A percentile compares a stretch with the other conserved stretches of the same genome.
Evolutionary conservation across 257 asterid genomes (phyloP).

Genomic region (Gardenia jasminoides): DNA sequence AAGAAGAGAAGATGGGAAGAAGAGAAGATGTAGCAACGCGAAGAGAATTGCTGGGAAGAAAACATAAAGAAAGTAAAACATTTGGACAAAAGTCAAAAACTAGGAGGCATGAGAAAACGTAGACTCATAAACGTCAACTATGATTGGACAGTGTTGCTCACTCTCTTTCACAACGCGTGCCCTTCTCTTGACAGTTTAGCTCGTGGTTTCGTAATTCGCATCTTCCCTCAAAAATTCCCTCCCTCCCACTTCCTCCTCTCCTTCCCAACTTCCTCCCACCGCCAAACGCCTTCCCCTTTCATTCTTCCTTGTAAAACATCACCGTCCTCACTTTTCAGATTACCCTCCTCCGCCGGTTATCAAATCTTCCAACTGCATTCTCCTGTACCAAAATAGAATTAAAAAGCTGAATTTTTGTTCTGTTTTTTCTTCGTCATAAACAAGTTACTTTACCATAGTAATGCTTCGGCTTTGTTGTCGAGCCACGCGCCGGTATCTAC

Average conservation of each 20-base stretch:
- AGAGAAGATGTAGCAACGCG: too few species aligned
- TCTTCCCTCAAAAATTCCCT: constrained; percentile 29
- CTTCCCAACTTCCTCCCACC: background rate
- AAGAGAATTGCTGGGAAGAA: too few species aligned
- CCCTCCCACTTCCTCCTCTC: background rate
- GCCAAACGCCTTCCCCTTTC: constrained; percentile 1
- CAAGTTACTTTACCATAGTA: background rate
- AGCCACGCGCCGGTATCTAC: constrained; percentile 31
- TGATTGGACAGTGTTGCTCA: constrained; percentile 11
- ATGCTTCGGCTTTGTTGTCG: constrained; percentile 41
- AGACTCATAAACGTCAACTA: background rate
- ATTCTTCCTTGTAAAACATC: constrained; percentile 7
- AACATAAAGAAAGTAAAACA: background rate
- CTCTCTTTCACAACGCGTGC: background rate
- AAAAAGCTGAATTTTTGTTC: background rate
- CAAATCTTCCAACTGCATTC: background rate
- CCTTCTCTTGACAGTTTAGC: background rate
- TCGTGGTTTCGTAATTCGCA: constrained; percentile 19
- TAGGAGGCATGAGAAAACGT: background rate
- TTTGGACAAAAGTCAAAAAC: background rate
- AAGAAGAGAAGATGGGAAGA: too few species aligned
- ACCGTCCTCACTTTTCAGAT: background rate
- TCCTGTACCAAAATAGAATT: background rate
- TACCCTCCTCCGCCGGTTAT: background rate
- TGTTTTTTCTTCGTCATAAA: background rate